Conservation (phyloP, 129 eudicot genomes). For the Tagetes patula region DNA sequence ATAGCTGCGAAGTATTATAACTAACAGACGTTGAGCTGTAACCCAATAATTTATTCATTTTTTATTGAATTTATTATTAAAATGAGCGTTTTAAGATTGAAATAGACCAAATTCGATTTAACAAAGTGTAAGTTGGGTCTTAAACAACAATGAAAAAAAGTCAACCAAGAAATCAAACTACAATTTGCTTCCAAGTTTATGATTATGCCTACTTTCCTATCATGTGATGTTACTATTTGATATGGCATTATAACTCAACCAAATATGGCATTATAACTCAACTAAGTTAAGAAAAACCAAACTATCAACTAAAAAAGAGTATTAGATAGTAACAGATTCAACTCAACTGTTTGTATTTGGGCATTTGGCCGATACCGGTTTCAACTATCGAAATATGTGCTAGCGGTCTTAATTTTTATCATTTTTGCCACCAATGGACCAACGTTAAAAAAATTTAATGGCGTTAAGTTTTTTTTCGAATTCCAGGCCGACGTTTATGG, state of each 20-base stretch:
- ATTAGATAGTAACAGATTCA: too few relatives aligned
- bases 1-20: neutral
- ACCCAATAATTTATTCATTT: neutral
- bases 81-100: neutral
- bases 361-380: too few relatives aligned
- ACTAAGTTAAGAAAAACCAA: neutral
- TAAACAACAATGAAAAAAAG: neutral
- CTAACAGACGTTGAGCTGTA: slow-evolving; percentile 3
- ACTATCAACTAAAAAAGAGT: neutral
- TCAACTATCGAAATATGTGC: too few relatives aligned
- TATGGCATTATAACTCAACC: neutral
- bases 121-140: neutral
- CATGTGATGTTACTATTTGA: neutral
- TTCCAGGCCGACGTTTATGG: too few relatives aligned
- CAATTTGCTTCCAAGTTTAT: neutral
- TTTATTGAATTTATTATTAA: neutral
- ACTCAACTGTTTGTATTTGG: too few relatives aligned
- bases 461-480: too few relatives aligned
- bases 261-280: neutral
- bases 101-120: slow-evolving; percentile 3
- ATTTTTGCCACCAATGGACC: too few relatives aligned
- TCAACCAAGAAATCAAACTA: slow-evolving; percentile 12
- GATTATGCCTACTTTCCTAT: neutral
- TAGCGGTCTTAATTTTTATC: too few relatives aligned
- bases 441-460: too few relatives aligned